Percentiles rank a stretch among this genome's conserved stretches.
phyloP scores from a whole-genome alignment of 176 grass and related monocot genomes.

The Zoysia pacifica region DNA sequence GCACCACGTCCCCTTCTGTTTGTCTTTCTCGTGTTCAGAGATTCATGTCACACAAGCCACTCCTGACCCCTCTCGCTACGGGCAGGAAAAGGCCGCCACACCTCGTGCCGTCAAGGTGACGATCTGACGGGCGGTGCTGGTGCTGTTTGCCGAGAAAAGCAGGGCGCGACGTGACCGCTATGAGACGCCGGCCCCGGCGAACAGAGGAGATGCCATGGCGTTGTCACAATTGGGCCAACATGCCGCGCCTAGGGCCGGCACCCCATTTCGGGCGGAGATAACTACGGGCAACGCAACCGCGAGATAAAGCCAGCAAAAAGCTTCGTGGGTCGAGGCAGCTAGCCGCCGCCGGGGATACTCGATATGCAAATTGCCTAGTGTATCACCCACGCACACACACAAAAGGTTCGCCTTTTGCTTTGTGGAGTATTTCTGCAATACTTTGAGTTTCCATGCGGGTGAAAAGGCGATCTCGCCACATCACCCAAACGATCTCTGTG shows the following conservation, averaged over 20 bases:
- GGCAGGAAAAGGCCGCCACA: not conserved
- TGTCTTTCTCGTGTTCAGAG: not conserved
- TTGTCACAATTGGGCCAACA: constrained; percentile 50
- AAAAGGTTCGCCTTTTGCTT: not conserved
- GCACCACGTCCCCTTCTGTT: not conserved
- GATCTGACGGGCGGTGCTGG: not conserved
- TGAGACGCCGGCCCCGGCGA: not conserved
- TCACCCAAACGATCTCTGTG: constrained; percentile 15
- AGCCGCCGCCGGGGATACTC: not conserved
- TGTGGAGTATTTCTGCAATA: constrained; percentile 1
- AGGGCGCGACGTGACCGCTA: constrained; percentile 38
- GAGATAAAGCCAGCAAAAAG: not conserved
- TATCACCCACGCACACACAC: not conserved
- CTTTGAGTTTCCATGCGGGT: constrained; percentile 32
- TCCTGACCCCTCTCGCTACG: no score
- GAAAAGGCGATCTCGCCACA: constrained; percentile 37
- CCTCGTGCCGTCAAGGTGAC: constrained; percentile 9
- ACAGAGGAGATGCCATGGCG: constrained; percentile 36
- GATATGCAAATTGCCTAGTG: not conserved
- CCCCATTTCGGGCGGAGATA: constrained; percentile 38
- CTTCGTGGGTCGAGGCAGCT: not conserved
- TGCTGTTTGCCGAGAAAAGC: constrained; percentile 2
- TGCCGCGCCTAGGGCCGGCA: constrained; percentile 34
- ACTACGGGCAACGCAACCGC: constrained; percentile 5
- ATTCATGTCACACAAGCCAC: not conserved